Conservation (phyloP, 2,329 filamentous ascomycete genomes). For the Lachnellula occidentalis region DNA sequence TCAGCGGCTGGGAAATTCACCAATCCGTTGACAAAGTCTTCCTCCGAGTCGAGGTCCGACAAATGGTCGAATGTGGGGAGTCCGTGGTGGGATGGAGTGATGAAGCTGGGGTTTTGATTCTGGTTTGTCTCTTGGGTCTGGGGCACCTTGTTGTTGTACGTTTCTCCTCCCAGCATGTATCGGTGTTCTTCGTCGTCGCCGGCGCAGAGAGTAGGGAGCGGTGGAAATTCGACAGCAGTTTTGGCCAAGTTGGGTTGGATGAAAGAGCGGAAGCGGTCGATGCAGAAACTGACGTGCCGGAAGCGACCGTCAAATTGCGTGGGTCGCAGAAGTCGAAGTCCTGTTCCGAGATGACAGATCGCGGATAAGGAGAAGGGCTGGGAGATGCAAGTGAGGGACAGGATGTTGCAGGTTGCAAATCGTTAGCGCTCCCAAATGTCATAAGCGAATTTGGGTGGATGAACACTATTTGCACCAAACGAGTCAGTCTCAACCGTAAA, state of each 20-base stretch:
- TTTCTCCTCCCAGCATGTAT: slow-evolving; percentile 43
- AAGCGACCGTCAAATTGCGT: slow-evolving; percentile 72
- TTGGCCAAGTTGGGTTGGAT: slow-evolving; percentile 34
- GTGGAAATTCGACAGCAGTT: slow-evolving; percentile 55
- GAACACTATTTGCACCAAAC: slow-evolving; percentile 44
- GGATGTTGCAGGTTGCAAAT: slow-evolving; percentile 65
- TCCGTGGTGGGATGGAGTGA: slow-evolving; percentile 42
- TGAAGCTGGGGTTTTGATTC: slow-evolving; percentile 48
- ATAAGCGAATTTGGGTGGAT: slow-evolving; percentile 62
- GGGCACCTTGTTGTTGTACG: slow-evolving; percentile 43
- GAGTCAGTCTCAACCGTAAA: slow-evolving; percentile 8
- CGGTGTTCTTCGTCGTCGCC: slow-evolving; percentile 57
- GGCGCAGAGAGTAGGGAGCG: slow-evolving; percentile 55
- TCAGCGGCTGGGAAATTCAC: slow-evolving; percentile 60
- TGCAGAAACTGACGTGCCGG: slow-evolving; percentile 34
- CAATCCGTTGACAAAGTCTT: slow-evolving; percentile 73
- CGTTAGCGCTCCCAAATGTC: slow-evolving; percentile 53
- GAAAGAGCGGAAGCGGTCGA: slow-evolving; percentile 5
- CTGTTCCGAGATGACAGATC: slow-evolving; percentile 58
- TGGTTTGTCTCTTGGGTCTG: slow-evolving; percentile 30
- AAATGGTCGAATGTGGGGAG: slow-evolving; percentile 77
- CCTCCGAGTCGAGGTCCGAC: slow-evolving; percentile 85
- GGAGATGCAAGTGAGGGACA: slow-evolving; percentile 77
- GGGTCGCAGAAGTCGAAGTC: slow-evolving; percentile 89
- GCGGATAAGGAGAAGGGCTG: slow-evolving; percentile 74